A percentile compares a stretch with the other conserved stretches of the same genome.
Evolutionary conservation across 805 yeast genomes (phyloP).

Genomic region (Sugiyamaella mastotermitis): DNA sequence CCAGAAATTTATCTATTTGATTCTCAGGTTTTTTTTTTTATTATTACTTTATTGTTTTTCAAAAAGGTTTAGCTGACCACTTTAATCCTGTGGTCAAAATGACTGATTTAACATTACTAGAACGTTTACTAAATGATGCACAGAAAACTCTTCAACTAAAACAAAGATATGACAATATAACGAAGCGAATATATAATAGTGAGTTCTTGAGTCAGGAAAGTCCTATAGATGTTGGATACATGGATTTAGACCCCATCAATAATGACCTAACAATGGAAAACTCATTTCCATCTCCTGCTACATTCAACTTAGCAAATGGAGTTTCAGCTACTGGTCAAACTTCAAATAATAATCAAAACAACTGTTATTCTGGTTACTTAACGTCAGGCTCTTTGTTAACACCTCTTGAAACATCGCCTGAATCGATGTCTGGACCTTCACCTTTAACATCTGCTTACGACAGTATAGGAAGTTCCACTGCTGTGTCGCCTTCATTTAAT

Average conservation of each 20-base stretch:
- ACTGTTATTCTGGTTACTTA: neutral
- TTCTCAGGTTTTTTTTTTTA: no score
- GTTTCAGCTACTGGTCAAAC: no score
- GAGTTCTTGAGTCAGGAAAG: conserved; percentile 7
- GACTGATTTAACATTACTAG: no score
- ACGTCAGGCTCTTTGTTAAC: conserved; percentile 11
- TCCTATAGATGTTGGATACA: conserved; percentile 8
- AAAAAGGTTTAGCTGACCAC: no score
- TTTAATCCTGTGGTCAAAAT: no score
- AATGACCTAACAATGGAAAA: neutral
- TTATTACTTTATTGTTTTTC: no score
- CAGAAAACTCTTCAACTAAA: conserved; percentile 15
- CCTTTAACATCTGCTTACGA: conserved; percentile 6
- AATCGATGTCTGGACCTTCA: conserved; percentile 9
- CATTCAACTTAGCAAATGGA: no score
- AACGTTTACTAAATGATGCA: no score
- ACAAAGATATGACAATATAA: conserved; percentile 17
- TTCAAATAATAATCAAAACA: neutral
- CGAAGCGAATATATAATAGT: conserved; percentile 13
- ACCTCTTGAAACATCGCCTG: conserved; percentile 19
- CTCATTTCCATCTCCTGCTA: no score
- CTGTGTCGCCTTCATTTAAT: no score
- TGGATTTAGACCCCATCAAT: conserved; percentile 6
- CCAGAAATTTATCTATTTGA: no score
- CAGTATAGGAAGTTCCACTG: neutral